Evolutionary conservation across 305 asterid genomes (phyloP).

Genomic region (Fraxinus velutina): DNA sequence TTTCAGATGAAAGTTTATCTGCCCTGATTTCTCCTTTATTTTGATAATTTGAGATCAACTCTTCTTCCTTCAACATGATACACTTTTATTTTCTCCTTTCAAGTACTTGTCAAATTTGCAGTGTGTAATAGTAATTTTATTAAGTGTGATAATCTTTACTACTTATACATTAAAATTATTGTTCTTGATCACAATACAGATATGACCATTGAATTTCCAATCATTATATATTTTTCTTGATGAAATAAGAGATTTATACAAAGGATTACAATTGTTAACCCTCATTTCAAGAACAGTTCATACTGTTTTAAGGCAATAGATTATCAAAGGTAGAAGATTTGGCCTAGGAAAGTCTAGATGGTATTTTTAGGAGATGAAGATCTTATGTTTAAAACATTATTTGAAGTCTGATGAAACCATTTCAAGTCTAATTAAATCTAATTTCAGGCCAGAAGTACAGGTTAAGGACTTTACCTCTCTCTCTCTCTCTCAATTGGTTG

Average conservation of each 20-base stretch:
- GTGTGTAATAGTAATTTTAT: slow-evolving; percentile 24
- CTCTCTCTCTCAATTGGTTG: background rate
- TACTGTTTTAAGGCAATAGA: background rate
- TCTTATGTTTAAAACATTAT: background rate
- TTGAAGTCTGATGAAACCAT: background rate
- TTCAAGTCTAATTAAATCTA: too few species aligned
- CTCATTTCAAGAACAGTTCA: background rate
- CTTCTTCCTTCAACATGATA: slow-evolving; percentile 21
- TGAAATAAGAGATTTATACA: background rate
- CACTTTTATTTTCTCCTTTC: slow-evolving; percentile 5
- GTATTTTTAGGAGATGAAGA: background rate
- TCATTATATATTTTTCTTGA: slow-evolving; percentile 1
- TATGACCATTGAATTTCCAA: background rate
- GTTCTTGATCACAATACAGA: background rate
- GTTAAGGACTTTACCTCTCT: background rate
- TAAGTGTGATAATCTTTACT: background rate
- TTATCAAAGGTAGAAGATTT: background rate
- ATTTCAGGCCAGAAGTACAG: background rate
- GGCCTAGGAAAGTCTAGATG: background rate
- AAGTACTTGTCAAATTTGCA: slow-evolving; percentile 20
- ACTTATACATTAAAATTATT: background rate
- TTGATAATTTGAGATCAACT: slow-evolving; percentile 10
- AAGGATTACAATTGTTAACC: background rate
- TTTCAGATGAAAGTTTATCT: slow-evolving; percentile 14
- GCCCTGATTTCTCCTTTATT: background rate